These are phyloP conservation scores for Monosporascus sp. DNA, from an alignment of 2,329 filamentous ascomycete species.

Conservation along the genomic window DNA sequence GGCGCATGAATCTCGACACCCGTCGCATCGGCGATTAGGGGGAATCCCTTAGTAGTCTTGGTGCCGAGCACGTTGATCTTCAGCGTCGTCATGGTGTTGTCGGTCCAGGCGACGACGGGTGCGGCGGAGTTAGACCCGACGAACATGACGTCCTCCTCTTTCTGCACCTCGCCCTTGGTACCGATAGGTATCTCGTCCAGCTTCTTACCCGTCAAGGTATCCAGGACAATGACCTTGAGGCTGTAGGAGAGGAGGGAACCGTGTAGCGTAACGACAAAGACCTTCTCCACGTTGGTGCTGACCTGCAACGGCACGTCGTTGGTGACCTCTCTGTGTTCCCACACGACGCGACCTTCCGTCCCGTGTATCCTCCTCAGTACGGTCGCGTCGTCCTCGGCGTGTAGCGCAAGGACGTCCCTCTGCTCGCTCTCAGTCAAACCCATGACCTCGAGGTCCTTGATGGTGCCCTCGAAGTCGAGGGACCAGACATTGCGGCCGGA, in stretches of 20 bases:
- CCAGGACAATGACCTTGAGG: conserved; percentile 69
- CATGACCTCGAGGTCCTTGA: conserved; percentile 71
- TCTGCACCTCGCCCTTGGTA: conserved; percentile 67
- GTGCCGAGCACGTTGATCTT: conserved; percentile 66
- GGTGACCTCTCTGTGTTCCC: conserved; percentile 68
- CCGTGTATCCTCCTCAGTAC: conserved; percentile 69
- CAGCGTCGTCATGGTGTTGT: conserved; percentile 54
- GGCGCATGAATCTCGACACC: conserved; percentile 67
- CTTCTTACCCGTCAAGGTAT: conserved; percentile 66
- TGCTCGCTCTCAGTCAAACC: conserved; percentile 56
- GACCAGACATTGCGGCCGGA: conserved; percentile 78
- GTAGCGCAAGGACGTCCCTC: conserved; percentile 69
- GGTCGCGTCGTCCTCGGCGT: conserved; percentile 49
- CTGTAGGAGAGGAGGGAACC: conserved; percentile 63
- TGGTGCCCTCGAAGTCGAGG: conserved; percentile 49
- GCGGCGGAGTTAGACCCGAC: conserved; percentile 72
- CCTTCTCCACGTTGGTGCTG: conserved; percentile 61
- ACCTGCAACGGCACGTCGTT: conserved; percentile 70
- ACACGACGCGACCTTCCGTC: conserved; percentile 65
- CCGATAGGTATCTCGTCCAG: conserved; percentile 65
- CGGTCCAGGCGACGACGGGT: conserved; percentile 71
- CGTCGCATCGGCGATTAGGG: conserved; percentile 40
- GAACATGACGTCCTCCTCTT: conserved; percentile 60
- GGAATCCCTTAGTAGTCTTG: conserved; percentile 50
- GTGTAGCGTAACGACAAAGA: conserved; percentile 76